Conservation (phyloP, 2,329 filamentous ascomycete genomes). For the Blastomyces parvus region DNA sequence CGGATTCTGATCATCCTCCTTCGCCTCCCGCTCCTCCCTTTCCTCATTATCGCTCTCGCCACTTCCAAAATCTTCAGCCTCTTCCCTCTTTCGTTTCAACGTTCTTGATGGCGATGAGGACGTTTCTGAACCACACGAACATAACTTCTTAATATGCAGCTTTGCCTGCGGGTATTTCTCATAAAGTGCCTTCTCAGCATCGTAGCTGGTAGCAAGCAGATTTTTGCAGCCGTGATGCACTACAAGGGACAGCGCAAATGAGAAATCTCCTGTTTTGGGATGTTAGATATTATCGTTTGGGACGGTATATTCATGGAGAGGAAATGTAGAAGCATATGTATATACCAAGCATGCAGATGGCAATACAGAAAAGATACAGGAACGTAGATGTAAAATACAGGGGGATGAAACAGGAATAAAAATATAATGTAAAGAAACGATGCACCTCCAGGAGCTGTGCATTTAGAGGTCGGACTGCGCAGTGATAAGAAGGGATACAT, state of each 20-base stretch:
- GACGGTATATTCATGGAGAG: not conserved
- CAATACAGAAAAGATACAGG: not conserved
- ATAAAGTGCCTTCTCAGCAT: conserved; percentile 41
- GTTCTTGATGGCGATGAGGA: not conserved
- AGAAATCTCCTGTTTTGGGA: conserved; percentile 35
- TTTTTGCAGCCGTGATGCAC: conserved; percentile 32
- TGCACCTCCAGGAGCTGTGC: not conserved
- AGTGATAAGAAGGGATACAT: not conserved
- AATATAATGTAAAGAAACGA: not conserved
- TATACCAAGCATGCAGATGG: not conserved
- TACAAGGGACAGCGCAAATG: conserved; percentile 38
- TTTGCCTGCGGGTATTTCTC: conserved; percentile 66
- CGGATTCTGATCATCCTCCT: conserved; percentile 5
- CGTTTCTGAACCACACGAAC: not conserved
- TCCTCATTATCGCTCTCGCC: conserved; percentile 4
- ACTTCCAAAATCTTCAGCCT: conserved; percentile 5
- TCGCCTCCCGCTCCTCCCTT: not conserved
- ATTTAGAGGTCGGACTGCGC: not conserved
- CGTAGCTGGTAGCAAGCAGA: conserved; percentile 38
- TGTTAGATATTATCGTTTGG: conserved; percentile 15
- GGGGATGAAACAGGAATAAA: not conserved
- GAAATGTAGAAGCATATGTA: not conserved
- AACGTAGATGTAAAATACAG: not conserved
- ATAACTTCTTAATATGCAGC: conserved; percentile 45
- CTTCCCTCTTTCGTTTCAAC: conserved; percentile 19